Base-by-base conservation (phyloP, 371 early-diverging fungal species). In the Syncephalastrum sp. region DNA sequence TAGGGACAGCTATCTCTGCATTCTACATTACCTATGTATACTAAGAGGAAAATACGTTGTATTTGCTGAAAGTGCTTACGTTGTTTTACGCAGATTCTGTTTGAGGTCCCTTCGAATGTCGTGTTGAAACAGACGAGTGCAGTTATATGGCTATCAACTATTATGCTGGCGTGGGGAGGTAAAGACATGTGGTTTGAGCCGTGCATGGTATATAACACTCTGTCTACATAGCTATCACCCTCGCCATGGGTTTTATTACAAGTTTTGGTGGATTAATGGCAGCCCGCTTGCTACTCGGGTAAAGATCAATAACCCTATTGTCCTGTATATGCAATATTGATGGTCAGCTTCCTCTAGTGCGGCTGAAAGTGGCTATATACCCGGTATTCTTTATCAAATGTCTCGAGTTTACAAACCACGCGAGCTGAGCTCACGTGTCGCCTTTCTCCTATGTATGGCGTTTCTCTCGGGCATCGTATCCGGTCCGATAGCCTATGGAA, bases 111-210 rank as follows among this genome's bases (percentile, higher is more conserved):
- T 6, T 72, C 74, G 16, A 77, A 77, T 52, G 47, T 69, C 5
- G 60, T 77, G 4, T 46, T 77, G 7, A 72, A 74, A 41, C 64
- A 56, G 8, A 67, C 66, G 17, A 68, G 67, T 44, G 67, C 72
- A 3, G 59, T 59, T 13, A 47, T 67, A n/a, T 77, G 78, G 78
- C 53, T 77, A 33, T 72, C 75, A 6, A 63, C 67, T 3, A 68
- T 74, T 14, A 77, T 77, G 78, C 47, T 70, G n/a, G 49, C 67
- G 17, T 77, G 78, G 78, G 78, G 78, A 15, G 49, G 59, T 59
- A 59, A 38, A 15, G 8, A 12, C 10, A 33, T 33, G 0, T 5
- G 10, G 10, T 1, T 10, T 33, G 1, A 33, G 2, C 38, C 38
- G 38, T 33, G 8, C 10, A 33, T 33, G 38, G 10, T 33, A 33